These are phyloP conservation scores for Fusarium sarcochroum DNA, from an alignment of 2,329 filamentous ascomycete species.

Conservation along the genomic window DNA sequence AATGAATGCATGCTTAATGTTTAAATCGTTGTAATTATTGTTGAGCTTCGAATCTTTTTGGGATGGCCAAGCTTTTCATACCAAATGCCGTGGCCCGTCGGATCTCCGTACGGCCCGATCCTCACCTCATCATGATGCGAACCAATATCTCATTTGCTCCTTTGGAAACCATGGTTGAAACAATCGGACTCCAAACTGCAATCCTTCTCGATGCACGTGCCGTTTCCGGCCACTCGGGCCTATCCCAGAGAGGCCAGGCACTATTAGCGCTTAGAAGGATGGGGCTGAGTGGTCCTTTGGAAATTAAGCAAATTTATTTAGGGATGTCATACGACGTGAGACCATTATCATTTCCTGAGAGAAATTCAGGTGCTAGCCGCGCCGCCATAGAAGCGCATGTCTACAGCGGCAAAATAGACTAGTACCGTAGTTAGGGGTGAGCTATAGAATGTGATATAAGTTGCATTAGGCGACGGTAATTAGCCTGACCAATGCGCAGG, in stretches of 20 bases:
- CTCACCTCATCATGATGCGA: background rate
- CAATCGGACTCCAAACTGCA: background rate
- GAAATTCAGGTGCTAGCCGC: background rate
- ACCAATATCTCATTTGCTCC: conserved; percentile 1
- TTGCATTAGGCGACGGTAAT: too few species aligned
- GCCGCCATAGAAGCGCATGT: background rate
- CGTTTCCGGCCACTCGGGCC: too few species aligned
- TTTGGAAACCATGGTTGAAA: conserved; percentile 4
- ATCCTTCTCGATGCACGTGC: conserved; percentile 13
- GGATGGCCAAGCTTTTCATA: conserved; percentile 11
- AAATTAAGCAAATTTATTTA: conserved; percentile 15
- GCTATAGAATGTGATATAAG: too few species aligned
- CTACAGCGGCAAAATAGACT: too few species aligned
- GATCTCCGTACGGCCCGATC: conserved; percentile 4
- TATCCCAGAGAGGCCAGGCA: background rate
- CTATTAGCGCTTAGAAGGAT: background rate
- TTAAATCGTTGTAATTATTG: background rate
- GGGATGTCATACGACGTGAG: conserved; percentile 14
- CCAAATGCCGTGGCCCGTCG: background rate
- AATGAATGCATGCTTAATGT: conserved; percentile 1
- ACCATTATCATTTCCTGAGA: background rate
- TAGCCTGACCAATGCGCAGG: too few species aligned
- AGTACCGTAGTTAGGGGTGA: too few species aligned
- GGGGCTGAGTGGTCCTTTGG: conserved; percentile 20
- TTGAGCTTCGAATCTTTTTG: background rate